These are phyloP conservation scores for Clitopilus passeckerianus DNA, from an alignment of 768 basidiomycete genomes.

Conservation along the genomic window DNA sequence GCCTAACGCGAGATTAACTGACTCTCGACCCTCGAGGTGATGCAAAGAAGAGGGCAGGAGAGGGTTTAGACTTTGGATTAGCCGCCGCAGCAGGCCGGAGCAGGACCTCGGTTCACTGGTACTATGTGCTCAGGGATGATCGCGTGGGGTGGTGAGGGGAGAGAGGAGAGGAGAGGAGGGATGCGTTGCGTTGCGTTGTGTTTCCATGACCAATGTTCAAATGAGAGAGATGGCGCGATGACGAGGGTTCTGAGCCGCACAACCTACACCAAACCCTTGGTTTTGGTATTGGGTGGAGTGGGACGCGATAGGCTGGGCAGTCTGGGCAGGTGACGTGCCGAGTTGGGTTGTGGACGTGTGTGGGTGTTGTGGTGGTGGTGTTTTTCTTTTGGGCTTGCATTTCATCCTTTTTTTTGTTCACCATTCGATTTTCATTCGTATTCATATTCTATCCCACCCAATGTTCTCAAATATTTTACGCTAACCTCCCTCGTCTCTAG, in stretches of 20 bases:
- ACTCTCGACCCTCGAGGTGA: not conserved
- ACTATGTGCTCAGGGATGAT: too few species aligned
- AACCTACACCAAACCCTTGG: too few species aligned
- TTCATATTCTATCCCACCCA: not conserved
- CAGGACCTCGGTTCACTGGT: too few species aligned
- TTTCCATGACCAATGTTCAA: not conserved
- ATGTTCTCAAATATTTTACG: not conserved
- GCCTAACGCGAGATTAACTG: not conserved
- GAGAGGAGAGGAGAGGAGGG: not conserved
- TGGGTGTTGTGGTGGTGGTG: too few species aligned
- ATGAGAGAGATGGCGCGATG: not conserved
- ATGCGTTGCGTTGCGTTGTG: not conserved
- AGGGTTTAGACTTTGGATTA: not conserved
- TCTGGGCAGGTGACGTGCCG: too few species aligned
- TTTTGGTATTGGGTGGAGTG: too few species aligned
- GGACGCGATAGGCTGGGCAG: too few species aligned
- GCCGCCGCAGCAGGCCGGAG: too few species aligned
- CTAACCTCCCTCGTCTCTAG: constrained; percentile 25
- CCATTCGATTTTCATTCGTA: not conserved
- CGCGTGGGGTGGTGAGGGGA: not conserved
- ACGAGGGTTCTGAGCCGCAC: too few species aligned
- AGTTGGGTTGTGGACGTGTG: too few species aligned
- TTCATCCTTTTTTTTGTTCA: too few species aligned
- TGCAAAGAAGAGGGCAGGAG: not conserved
- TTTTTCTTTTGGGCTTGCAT: too few species aligned